phyloP scores from a whole-genome alignment of 371 early-diverging fungal genomes.

The Syncephalastrum monosporum region DNA sequence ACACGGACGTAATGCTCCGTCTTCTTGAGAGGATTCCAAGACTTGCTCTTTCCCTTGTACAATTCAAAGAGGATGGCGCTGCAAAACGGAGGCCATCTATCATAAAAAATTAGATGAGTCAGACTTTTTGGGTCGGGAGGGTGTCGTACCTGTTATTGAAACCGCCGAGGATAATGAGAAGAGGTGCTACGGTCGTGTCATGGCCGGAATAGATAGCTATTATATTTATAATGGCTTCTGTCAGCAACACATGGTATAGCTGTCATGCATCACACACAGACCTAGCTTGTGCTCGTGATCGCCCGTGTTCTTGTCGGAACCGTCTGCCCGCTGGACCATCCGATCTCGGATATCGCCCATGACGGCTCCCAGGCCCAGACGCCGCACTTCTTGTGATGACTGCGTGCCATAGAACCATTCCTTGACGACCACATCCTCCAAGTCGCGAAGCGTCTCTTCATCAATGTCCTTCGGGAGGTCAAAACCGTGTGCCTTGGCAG shows the following conservation, averaged over 20 bases:
- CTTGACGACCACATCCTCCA: constrained; percentile 39
- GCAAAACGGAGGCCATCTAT: constrained; percentile 53
- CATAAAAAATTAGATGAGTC: not conserved
- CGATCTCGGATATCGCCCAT: constrained; percentile 52
- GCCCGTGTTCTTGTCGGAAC: constrained; percentile 27
- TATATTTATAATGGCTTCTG: too few relatives aligned
- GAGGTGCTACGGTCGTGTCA: constrained; percentile 60
- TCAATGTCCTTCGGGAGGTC: constrained; percentile 52
- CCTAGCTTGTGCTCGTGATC: constrained; percentile 52
- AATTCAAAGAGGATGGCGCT: constrained; percentile 68
- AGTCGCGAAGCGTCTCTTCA: constrained; percentile 25
- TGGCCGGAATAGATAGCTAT: constrained; percentile 71
- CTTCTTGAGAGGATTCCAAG: constrained; percentile 4
- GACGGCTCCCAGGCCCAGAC: constrained; percentile 55
- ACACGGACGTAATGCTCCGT: constrained; percentile 67
- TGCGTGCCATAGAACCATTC: constrained; percentile 46
- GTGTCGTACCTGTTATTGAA: constrained; percentile 47
- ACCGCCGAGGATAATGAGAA: constrained; percentile 57
- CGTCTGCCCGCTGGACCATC: constrained; percentile 32
- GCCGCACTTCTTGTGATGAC: constrained; percentile 33
- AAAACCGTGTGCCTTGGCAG: constrained; percentile 50
- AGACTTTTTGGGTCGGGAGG: constrained; percentile 7
- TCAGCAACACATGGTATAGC: too few relatives aligned
- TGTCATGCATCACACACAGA: too few relatives aligned
- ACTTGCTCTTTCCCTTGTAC: constrained; percentile 40